Conservation (phyloP, 257 asterid genomes). For the Solanum tarapatanum region DNA sequence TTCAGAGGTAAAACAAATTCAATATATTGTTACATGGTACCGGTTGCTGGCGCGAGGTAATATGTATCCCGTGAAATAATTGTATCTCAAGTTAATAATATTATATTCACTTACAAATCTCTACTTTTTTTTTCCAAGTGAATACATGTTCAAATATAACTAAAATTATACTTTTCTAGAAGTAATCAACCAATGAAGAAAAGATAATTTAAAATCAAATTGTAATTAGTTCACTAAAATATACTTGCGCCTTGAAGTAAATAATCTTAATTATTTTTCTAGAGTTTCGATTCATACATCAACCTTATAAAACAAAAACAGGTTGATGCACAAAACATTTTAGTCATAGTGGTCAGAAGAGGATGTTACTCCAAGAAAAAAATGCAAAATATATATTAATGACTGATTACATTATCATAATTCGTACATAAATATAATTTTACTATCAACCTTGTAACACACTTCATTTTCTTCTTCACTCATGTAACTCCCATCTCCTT, state of each 20-base stretch:
- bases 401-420: neutral
- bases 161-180: too few relatives aligned
- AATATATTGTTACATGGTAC: neutral
- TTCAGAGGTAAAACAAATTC: neutral
- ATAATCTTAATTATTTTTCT: neutral
- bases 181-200: neutral
- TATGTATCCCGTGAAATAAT: neutral
- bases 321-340: neutral
- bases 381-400: neutral
- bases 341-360: neutral
- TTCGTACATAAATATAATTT: neutral
- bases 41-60: rapidly evolving
- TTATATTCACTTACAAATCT: neutral
- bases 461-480: neutral
- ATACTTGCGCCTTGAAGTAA: neutral
- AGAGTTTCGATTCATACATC: neutral
- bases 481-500: neutral
- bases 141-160: neutral
- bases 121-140: neutral
- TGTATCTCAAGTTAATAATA: neutral
- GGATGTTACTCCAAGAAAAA: neutral
- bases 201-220: neutral
- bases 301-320: neutral
- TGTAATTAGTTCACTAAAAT: neutral
- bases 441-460: neutral